A percentile compares a stretch with the other conserved stretches of the same genome.
These are phyloP conservation scores for Dalechampia spathulata DNA, from an alignment of 441 rosid genomes.

Conservation along the genomic window DNA sequence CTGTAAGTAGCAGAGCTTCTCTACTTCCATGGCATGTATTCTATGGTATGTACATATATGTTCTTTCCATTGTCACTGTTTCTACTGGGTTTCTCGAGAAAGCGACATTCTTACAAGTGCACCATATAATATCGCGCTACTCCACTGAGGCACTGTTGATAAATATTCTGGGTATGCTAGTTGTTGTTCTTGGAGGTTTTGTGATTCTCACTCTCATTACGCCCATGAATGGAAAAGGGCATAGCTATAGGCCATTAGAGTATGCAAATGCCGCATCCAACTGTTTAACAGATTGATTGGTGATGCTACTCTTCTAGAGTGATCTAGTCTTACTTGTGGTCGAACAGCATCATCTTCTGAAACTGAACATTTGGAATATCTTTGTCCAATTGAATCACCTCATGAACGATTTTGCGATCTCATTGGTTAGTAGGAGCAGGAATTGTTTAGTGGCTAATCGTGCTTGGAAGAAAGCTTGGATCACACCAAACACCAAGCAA, in stretches of 20 bases:
- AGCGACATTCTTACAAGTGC: conserved; percentile 59
- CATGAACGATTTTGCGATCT: background rate
- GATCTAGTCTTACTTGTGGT: background rate
- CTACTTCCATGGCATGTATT: conserved; percentile 75
- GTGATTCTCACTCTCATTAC: conserved; percentile 50
- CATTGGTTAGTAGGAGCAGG: background rate
- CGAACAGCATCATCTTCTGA: background rate
- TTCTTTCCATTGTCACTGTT: conserved; percentile 52
- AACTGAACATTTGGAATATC: background rate
- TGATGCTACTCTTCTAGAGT: background rate
- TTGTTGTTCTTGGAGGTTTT: conserved; percentile 57
- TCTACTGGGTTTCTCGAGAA: conserved; percentile 77
- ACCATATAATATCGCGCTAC: conserved; percentile 48
- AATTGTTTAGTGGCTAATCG: background rate
- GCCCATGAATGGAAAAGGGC: conserved; percentile 37
- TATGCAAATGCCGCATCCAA: background rate
- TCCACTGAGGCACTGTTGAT: conserved; percentile 61
- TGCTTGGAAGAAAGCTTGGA: background rate
- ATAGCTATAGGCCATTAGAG: conserved; percentile 14
- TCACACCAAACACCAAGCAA: background rate
- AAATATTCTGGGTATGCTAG: conserved; percentile 57
- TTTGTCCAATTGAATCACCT: background rate
- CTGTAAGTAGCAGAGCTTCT: conserved; percentile 43
- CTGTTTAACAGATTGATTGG: background rate
- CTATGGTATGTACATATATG: conserved; percentile 61